Evolutionary conservation across 2,329 filamentous ascomycete genomes (phyloP).

Genomic region (Lasiodiplodia sp.): DNA sequence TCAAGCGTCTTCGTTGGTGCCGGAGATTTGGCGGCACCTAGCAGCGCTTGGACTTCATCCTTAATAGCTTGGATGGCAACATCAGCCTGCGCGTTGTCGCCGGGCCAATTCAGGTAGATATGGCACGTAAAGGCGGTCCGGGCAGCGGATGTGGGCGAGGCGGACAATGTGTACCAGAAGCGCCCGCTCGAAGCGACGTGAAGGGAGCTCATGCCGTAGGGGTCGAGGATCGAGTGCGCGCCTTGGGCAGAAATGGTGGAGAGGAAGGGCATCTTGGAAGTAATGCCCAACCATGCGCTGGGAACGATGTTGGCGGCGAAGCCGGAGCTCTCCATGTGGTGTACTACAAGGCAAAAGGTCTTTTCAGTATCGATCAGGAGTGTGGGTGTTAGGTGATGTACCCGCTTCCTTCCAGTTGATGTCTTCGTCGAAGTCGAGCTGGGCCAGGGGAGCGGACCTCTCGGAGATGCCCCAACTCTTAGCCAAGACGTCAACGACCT

Average conservation of each 20-base stretch:
- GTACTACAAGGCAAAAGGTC: slow-evolving; percentile 28
- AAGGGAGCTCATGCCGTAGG: slow-evolving; percentile 25
- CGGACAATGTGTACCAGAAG: slow-evolving; percentile 32
- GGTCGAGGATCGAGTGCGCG: slow-evolving; percentile 9
- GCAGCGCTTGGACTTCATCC: slow-evolving; percentile 19
- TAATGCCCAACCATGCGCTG: background rate
- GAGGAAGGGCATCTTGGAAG: slow-evolving; percentile 2
- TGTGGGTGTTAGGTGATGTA: slow-evolving; percentile 28
- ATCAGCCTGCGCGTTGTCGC: slow-evolving; percentile 2
- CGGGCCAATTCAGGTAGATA: slow-evolving; percentile 29
- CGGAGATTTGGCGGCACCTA: slow-evolving; percentile 15
- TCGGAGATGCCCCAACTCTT: slow-evolving; percentile 32
- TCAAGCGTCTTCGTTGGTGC: slow-evolving; percentile 20
- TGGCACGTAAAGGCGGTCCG: slow-evolving; percentile 31
- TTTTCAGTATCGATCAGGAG: slow-evolving; percentile 25
- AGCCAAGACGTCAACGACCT: slow-evolving; percentile 30
- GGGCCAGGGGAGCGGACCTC: slow-evolving; percentile 37
- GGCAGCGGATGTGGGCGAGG: slow-evolving; percentile 29
- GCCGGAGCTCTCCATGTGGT: slow-evolving; percentile 7
- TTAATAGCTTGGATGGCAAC: slow-evolving; percentile 29
- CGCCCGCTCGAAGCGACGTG: slow-evolving; percentile 24
- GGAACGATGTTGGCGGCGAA: background rate
- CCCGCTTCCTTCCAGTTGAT: slow-evolving; percentile 51
- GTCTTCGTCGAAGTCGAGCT: slow-evolving; percentile 45
- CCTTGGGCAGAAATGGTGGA: slow-evolving; percentile 3